phyloP scores from a whole-genome alignment of 2,329 filamentous ascomycete species.

The Beauveria sp. region DNA sequence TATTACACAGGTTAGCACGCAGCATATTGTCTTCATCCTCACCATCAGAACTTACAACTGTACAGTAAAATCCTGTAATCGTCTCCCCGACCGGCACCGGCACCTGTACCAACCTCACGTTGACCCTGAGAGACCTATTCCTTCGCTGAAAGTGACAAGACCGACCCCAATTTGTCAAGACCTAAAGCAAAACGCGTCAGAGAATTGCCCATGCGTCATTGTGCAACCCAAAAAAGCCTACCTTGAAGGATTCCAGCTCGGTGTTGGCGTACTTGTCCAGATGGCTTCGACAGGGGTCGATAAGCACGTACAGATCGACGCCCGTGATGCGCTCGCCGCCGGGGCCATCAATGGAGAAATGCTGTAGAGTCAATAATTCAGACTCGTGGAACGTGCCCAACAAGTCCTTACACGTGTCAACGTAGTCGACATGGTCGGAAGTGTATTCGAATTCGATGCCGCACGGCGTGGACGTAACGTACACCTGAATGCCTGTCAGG shows the following conservation, averaged over 20 bases:
- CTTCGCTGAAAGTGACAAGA: neutral
- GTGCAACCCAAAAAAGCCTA: neutral
- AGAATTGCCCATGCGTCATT: too few relatives aligned
- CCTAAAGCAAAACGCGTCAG: neutral
- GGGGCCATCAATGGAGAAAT: neutral
- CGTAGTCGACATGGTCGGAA: neutral
- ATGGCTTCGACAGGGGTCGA: neutral
- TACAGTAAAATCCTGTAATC: neutral
- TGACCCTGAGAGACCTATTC: neutral
- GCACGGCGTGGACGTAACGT: neutral
- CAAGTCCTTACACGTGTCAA: neutral
- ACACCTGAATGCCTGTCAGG: neutral
- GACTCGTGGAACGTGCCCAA: neutral
- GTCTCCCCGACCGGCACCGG: neutral
- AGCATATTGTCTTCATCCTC: neutral
- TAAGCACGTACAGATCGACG: neutral
- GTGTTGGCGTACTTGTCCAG: neutral
- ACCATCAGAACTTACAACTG: neutral
- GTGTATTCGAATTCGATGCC: neutral
- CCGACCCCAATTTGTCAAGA: neutral
- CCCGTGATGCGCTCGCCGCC: neutral
- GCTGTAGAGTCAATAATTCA: neutral
- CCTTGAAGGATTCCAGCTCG: neutral
- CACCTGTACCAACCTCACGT: neutral
- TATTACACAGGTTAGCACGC: neutral